Base-by-base conservation (phyloP, 2,329 filamentous ascomycete genomes). In the Aschersonia sp. region DNA sequence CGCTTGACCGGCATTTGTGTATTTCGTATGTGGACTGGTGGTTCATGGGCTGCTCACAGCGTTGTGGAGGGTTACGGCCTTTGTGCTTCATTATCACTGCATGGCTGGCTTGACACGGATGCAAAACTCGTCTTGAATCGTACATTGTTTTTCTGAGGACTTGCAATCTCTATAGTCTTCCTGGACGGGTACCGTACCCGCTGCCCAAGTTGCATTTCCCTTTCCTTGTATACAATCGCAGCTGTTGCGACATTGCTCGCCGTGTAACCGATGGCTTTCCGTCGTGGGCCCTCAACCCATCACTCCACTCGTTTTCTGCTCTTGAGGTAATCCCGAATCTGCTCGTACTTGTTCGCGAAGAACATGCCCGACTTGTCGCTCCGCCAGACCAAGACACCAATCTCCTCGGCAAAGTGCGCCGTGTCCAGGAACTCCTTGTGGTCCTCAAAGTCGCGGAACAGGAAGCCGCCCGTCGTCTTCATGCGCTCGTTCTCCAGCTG, bases 401-500 rank as follows among this genome's bases (percentile, higher is more conserved):
- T 81, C 61, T 94, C 88, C 55, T 91, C 84, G 0, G 92, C 91
- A 65, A 96, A 92, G 50, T 78, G 77, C 4, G 79, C 74, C 9
- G 87, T 77, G 43, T 77, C 80, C 45, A 77, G 71, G 60, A 87
- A 92, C 61, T 89, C 85, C 48, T 75, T 75, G 46, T 73, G 68
- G 32, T 74, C 80, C 43, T 80, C 78, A 59, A 97, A 95, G 53
- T 97, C 91, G 59, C 84, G 84, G 71, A 98, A 94, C 31, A 97
- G 64, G 62, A 88, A 97, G 0, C 92, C 92, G 1, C 75, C 70
- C 4, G 81, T 88, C 1, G 85, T 80, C 62, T 85, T 85, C 78
- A 98, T 94, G 46, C 92, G 78, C 69, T 98, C 92, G 53, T 91
- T 89, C 65, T 98, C 92, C 47, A 97, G 81, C 69, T 98, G 91